Percentiles rank a stretch among this genome's conserved stretches.
Evolutionary conservation across 2,329 filamentous ascomycete species (phyloP).

Genomic region (Colletotrichum lini): DNA sequence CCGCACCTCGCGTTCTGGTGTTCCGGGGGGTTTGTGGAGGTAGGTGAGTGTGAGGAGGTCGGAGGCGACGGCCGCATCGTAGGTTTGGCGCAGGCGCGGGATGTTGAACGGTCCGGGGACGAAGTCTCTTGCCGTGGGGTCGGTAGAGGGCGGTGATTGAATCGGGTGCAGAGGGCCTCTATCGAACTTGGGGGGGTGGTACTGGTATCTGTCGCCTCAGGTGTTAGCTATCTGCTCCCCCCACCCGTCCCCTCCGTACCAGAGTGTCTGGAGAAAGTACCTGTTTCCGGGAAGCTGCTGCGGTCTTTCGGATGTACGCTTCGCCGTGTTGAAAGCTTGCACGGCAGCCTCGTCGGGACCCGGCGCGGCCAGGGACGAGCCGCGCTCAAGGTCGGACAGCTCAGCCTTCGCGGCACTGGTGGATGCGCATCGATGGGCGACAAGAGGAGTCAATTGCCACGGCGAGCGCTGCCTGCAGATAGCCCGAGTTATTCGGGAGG

Average conservation of each 20-base stretch:
- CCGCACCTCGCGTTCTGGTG: slow-evolving; percentile 63
- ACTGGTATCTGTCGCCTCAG: slow-evolving; percentile 79
- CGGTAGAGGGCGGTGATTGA: slow-evolving; percentile 87
- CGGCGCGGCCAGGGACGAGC: slow-evolving; percentile 64
- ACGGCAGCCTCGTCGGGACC: slow-evolving; percentile 55
- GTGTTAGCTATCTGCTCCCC: slow-evolving; percentile 46
- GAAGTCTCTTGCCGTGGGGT: slow-evolving; percentile 90
- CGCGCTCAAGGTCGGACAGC: slow-evolving; percentile 65
- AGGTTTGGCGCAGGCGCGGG: slow-evolving; percentile 91
- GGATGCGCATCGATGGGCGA: slow-evolving; percentile 61
- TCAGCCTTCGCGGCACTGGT: slow-evolving; percentile 57
- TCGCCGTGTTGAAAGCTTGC: slow-evolving; percentile 58
- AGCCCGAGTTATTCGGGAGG: slow-evolving; percentile 53
- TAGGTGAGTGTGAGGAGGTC: slow-evolving; percentile 94
- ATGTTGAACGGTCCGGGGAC: slow-evolving; percentile 91
- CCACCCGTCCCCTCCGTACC: slow-evolving; percentile 1
- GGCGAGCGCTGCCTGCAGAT: slow-evolving; percentile 50
- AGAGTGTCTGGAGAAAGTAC: slow-evolving; percentile 51
- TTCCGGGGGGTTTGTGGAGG: slow-evolving; percentile 86
- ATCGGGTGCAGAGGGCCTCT: slow-evolving; percentile 94
- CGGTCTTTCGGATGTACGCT: slow-evolving; percentile 53
- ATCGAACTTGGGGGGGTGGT: slow-evolving; percentile 93
- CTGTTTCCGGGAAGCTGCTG: slow-evolving; percentile 62
- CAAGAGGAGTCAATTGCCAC: slow-evolving; percentile 43
- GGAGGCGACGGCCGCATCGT: slow-evolving; percentile 85